These are phyloP conservation scores for Fusarium euwallaceae DNA, from an alignment of 2,329 filamentous ascomycete species.

Conservation along the genomic window DNA sequence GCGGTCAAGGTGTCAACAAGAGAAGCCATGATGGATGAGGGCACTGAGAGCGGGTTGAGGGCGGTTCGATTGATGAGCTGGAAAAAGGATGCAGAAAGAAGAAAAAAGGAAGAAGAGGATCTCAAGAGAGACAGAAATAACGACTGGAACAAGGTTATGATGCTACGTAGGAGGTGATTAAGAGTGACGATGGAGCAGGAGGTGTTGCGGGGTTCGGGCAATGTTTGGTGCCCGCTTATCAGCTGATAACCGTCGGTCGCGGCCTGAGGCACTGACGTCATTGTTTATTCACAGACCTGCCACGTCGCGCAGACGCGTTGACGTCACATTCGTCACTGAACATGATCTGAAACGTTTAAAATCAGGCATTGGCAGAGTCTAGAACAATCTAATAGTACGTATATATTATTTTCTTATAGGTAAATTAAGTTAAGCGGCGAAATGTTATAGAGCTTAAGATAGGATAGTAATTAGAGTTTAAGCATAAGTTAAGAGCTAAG, in stretches of 20 bases:
- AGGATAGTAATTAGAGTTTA: background rate
- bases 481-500: background rate
- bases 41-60: background rate
- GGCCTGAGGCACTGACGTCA: constrained; percentile 28
- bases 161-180: background rate
- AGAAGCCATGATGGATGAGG: constrained; percentile 33
- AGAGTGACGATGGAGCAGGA: constrained; percentile 20
- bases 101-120: background rate
- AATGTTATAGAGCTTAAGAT: no score
- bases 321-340: background rate
- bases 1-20: constrained; percentile 41
- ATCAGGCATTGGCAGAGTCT: background rate
- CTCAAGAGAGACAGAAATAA: no score
- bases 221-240: constrained; percentile 9
- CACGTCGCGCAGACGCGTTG: background rate
- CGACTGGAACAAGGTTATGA: constrained; percentile 9
- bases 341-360: constrained; percentile 2
- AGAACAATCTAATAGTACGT: background rate
- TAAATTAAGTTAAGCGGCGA: no score
- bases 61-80: background rate
- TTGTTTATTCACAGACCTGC: constrained; percentile 5
- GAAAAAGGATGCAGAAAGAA: background rate
- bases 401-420: background rate
- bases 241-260: background rate
- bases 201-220: constrained; percentile 25